Percentiles rank a stretch among this genome's conserved stretches.
Conservation (phyloP, 2,329 filamentous ascomycete species). For the Capronia coronata region DNA sequence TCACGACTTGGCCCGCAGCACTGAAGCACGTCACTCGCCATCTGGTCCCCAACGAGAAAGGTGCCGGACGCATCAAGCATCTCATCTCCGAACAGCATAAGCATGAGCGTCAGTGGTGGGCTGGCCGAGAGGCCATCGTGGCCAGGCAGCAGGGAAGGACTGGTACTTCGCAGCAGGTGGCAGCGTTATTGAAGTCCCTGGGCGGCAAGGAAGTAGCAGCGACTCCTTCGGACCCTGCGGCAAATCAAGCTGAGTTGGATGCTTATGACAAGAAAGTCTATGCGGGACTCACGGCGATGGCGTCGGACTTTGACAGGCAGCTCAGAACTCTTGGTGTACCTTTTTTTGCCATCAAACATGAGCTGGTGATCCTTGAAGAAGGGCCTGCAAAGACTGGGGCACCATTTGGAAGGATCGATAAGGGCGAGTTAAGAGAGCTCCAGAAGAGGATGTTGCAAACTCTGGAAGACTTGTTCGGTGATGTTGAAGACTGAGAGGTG, state of each 20-base stretch:
- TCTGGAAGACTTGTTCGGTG: slow-evolving; percentile 46
- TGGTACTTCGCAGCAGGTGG: slow-evolving; percentile 49
- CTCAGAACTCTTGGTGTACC: slow-evolving; percentile 54
- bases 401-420: slow-evolving; percentile 33
- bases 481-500: slow-evolving; percentile 13
- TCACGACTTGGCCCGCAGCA: slow-evolving; percentile 48
- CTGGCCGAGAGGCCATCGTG: slow-evolving; percentile 47
- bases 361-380: slow-evolving; percentile 36
- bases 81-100: slow-evolving; percentile 58
- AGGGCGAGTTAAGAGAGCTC: slow-evolving; percentile 39
- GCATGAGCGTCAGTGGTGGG: slow-evolving; percentile 58
- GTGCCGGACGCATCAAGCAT: slow-evolving; percentile 44
- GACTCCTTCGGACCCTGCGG: slow-evolving; percentile 28
- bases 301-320: slow-evolving; percentile 50
- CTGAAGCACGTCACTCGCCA: slow-evolving; percentile 47
- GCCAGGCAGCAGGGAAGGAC: slow-evolving; percentile 47
- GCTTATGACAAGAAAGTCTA: slow-evolving; percentile 59
- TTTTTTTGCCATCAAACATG: slow-evolving; percentile 51
- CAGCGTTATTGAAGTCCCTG: slow-evolving; percentile 45
- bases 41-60: slow-evolving; percentile 41
- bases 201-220: slow-evolving; percentile 21
- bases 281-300: slow-evolving; percentile 54
- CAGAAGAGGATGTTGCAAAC: slow-evolving; percentile 46
- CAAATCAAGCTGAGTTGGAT: slow-evolving; percentile 49
- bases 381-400: slow-evolving; percentile 18